Evolutionary conservation across 305 asterid genomes (phyloP), one percentile per base, ranked within the genome.

Genomic region (Solanum chacoense): DNA sequence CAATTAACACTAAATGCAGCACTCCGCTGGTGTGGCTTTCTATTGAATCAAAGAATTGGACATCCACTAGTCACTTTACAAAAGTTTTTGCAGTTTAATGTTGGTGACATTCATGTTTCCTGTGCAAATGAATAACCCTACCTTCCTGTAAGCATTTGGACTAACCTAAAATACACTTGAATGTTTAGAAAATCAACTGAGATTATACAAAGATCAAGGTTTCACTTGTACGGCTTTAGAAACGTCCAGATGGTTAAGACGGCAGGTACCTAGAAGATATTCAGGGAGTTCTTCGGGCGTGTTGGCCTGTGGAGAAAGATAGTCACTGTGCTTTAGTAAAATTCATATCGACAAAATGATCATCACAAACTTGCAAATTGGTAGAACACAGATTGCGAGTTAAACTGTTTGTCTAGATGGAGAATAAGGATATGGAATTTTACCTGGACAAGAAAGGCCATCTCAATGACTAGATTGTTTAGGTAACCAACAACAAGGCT

Each of bases 401-500:
- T 81, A 81, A 45, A 42, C 14, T 9, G 34, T 12, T 10, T 10
- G 20, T 63, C 50, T 55, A 28, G 55, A 79, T 67, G 74, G 42
- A 67, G 87, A 55, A 12, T 59, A 10, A 75, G 79, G 84, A 88
- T 29, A 76, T 35, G 65, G 37, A 87, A 34, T 1, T 13, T 88
- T 93, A 96, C 99, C 98, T 96, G 98, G 89, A 97, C 93, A 59
- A 97, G 91, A 90, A 97, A 97, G 75, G 99, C 98, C 99, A 97
- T 95, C 92, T 95, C 99, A 88, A 97, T 95, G 80, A 97, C 98
- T 87, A 97, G 90, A 91, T 96, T 97, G 94, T 94, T 95, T 16
- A 97, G 98, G 94, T 95, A 97, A 76, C 99, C 99, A 63, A 96
- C 94, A 91, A 96, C 99, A 87, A 97, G 98, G 95, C 96, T 95